Conservation (phyloP, 2,329 filamentous ascomycete genomes). For the Fusarium mangiferae region DNA sequence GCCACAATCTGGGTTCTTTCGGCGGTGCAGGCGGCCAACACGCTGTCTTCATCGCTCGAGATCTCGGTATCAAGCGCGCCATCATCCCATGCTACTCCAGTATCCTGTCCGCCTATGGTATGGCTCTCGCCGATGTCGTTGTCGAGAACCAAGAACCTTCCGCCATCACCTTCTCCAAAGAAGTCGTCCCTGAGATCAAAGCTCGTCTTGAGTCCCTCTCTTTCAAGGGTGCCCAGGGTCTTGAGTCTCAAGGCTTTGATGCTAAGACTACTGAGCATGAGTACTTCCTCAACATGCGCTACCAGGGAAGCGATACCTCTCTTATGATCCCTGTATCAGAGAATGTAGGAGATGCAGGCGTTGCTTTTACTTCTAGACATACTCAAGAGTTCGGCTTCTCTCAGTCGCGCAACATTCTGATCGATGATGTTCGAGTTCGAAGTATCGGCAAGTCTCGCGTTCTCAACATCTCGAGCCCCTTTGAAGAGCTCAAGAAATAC, state of each 20-base stretch:
- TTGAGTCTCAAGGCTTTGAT: constrained; percentile 51
- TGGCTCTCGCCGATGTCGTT: constrained; percentile 58
- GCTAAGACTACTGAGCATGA: constrained; percentile 55
- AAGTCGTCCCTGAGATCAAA: constrained; percentile 29
- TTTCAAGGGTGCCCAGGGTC: constrained; percentile 33
- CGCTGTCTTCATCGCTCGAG: constrained; percentile 54
- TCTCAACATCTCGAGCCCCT: constrained; percentile 40
- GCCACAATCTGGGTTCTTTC: constrained; percentile 43
- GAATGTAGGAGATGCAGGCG: constrained; percentile 44
- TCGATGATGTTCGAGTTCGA: constrained; percentile 57
- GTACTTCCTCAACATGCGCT: constrained; percentile 57
- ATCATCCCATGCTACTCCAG: constrained; percentile 58
- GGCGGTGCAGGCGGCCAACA: constrained; percentile 57
- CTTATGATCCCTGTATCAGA: constrained; percentile 51
- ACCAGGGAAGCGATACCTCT: constrained; percentile 55
- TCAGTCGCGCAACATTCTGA: constrained; percentile 51
- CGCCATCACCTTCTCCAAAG: constrained; percentile 42
- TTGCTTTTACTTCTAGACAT: constrained; percentile 50
- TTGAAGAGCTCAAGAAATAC: constrained; percentile 39
- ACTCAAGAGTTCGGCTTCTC: constrained; percentile 56
- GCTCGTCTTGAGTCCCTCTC: constrained; percentile 40
- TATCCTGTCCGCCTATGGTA: constrained; percentile 59
- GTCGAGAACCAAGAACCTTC: constrained; percentile 54
- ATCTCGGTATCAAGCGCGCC: constrained; percentile 55
- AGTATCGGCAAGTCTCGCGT: constrained; percentile 47